Conservation (phyloP, 78 protist genomes). For the Andalucia godoyi region DNA sequence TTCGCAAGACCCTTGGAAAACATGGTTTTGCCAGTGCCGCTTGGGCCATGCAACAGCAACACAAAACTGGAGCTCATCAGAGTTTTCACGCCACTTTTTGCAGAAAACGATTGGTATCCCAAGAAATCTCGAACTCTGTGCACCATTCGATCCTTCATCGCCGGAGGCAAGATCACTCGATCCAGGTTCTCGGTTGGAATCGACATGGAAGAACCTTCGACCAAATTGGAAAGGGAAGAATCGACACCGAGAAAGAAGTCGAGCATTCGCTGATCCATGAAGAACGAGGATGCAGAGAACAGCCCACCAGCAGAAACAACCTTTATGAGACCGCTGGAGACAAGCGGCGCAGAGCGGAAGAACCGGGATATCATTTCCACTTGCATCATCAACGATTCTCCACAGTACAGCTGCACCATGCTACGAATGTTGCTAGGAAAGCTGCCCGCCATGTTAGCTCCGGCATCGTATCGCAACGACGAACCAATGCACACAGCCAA, state of each 20-base stretch:
- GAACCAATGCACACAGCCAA: no score
- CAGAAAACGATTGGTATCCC: not conserved
- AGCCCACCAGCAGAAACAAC: no score
- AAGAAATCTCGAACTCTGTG: slow-evolving; percentile 4
- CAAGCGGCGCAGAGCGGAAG: no score
- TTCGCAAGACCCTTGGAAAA: no score
- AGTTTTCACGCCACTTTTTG: slow-evolving; percentile 6
- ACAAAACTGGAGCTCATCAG: slow-evolving; percentile 29
- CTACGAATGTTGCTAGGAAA: no score
- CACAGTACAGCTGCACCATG: no score
- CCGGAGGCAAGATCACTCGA: slow-evolving; percentile 33
- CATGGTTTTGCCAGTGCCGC: slow-evolving; percentile 61
- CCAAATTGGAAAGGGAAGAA: slow-evolving; percentile 34
- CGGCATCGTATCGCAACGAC: no score
- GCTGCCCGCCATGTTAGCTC: no score
- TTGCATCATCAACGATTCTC: no score
- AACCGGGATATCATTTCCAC: no score
- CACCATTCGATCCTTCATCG: slow-evolving; percentile 10
- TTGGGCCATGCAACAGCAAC: slow-evolving; percentile 43
- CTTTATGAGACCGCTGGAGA: no score
- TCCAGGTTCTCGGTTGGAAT: slow-evolving; percentile 20
- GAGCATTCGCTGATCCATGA: slow-evolving; percentile 44
- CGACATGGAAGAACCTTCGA: slow-evolving; percentile 46
- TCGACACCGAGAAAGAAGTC: slow-evolving; percentile 56
- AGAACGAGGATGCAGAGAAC: no score